A percentile compares a stretch with the other conserved stretches of the same genome.
Evolutionary conservation across 805 yeast genomes (phyloP).

Genomic region (Ogataea corticis): DNA sequence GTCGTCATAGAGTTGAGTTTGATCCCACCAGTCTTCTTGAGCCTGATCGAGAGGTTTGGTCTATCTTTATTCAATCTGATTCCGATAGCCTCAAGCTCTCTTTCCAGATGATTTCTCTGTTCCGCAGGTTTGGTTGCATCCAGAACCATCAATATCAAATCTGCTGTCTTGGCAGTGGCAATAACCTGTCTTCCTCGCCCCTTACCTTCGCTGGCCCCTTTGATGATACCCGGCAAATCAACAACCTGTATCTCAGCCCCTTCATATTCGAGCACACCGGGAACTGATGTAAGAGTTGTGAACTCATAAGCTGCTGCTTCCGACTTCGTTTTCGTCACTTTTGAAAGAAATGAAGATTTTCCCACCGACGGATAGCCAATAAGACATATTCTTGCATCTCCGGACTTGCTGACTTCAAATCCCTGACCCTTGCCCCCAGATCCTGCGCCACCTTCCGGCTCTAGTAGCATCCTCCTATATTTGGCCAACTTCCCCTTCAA

Average conservation of each 20-base stretch:
- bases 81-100: constrained; percentile 91
- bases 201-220: constrained; percentile 95
- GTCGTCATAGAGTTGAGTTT: constrained; percentile 80
- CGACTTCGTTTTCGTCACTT: constrained; percentile 89
- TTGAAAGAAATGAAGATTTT: constrained; percentile 84
- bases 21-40: constrained; percentile 89
- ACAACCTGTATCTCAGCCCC: constrained; percentile 97
- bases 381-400: constrained; percentile 93
- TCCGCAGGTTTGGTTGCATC: constrained; percentile 95
- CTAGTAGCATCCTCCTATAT: constrained; percentile 85
- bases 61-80: constrained; percentile 78
- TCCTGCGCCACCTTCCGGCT: constrained; percentile 74
- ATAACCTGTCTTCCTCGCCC: constrained; percentile 98
- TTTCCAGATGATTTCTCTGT: constrained; percentile 83
- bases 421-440: constrained; percentile 71
- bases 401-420: constrained; percentile 92
- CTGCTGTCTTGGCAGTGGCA: constrained; percentile 94
- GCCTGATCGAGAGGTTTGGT: constrained; percentile 78
- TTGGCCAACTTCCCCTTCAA: constrained; percentile 93
- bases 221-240: constrained; percentile 96
- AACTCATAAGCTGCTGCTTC: constrained; percentile 95
- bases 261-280: constrained; percentile 91
- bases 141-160: constrained; percentile 85
- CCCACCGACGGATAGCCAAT: constrained; percentile 99
- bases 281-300: constrained; percentile 94